These are phyloP conservation scores for Gastrolobium bilobum DNA, from an alignment of 306 rosid genomes.

Conservation along the genomic window DNA sequence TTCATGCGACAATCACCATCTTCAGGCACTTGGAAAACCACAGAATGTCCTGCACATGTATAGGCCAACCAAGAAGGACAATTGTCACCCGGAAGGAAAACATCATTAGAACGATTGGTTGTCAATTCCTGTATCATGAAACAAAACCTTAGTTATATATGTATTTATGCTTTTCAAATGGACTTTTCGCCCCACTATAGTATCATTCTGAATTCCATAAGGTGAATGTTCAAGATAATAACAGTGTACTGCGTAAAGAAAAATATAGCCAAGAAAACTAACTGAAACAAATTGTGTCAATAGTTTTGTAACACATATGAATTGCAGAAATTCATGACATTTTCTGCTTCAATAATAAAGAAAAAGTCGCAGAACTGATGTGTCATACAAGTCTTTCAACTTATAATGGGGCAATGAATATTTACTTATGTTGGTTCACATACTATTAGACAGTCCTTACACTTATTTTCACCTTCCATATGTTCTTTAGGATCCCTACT, in stretches of 20 bases:
- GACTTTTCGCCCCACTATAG: not conserved
- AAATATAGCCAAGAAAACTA: not conserved
- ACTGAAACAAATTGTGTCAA: not conserved
- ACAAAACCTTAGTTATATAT: not conserved
- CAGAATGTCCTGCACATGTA: conserved; percentile 17
- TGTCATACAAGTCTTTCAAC: not conserved
- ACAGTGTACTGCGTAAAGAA: not conserved
- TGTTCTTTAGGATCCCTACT: no score
- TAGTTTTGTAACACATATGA: not conserved
- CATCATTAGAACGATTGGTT: not conserved
- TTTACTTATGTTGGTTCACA: no score
- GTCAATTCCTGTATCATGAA: conserved; percentile 19
- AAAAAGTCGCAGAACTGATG: no score
- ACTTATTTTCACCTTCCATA: no score
- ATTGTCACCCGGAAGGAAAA: conserved; percentile 33
- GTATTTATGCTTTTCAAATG: not conserved
- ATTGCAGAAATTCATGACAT: no score
- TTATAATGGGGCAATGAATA: not conserved
- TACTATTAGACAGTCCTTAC: no score
- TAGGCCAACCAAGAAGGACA: conserved; percentile 31
- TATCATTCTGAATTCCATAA: not conserved
- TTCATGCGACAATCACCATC: not conserved
- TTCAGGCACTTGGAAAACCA: conserved; percentile 24
- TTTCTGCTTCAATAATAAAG: not conserved
- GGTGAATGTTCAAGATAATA: not conserved